Evolutionary conservation across 169 alveolate genomes (phyloP), one percentile per base, ranked within the genome.

Genomic region (Babesia ovata): DNA sequence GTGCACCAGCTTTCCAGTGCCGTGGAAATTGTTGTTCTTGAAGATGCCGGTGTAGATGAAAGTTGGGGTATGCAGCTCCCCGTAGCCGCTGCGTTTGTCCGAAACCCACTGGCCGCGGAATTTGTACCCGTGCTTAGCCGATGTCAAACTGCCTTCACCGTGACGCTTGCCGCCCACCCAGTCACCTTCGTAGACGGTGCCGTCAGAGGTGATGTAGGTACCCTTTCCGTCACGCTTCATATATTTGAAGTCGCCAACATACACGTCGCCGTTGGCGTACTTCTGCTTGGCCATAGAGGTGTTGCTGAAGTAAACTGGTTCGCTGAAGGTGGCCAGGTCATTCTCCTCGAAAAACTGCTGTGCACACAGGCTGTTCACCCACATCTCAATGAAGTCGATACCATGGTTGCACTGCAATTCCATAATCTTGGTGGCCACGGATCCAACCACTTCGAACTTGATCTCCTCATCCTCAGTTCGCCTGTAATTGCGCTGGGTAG

Each of bases 241-340:
- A 50, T 73, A 65, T 2, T n/a, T n/a, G 45, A 73, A 11, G 13
- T 71, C 85, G 2, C 88, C 88, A 7, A 72, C 63, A 58, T 81
- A 81, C 36, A 72, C 65, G 36, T 81, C 88, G 28, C 88, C 88
- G 54, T 81, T 81, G 22, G 88, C 79, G 33, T 81, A 81, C 36
- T 54, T 71, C 26, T 72, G 73, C 58, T 71, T 81, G 21, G 84
- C 85, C 28, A 70, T 42, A 33, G n/a, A 44, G 50, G 49, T 24
- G 60, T 22, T 45, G 14, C 56, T 9, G 46, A 17, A 52, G 75
- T 46, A 81, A 19, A 65, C 61, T 29, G 88, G 88, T 24, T 72
- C 79, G 36, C 22, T 81, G 81, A 72, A 73, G 17, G 61, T 50
- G 22, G 61, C 79, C 53, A 81, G 71, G 16, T 48, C 33, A 45